Base-by-base conservation (phyloP, 1,284 basidiomycete species). In the Heterobasidion irregulare region DNA sequence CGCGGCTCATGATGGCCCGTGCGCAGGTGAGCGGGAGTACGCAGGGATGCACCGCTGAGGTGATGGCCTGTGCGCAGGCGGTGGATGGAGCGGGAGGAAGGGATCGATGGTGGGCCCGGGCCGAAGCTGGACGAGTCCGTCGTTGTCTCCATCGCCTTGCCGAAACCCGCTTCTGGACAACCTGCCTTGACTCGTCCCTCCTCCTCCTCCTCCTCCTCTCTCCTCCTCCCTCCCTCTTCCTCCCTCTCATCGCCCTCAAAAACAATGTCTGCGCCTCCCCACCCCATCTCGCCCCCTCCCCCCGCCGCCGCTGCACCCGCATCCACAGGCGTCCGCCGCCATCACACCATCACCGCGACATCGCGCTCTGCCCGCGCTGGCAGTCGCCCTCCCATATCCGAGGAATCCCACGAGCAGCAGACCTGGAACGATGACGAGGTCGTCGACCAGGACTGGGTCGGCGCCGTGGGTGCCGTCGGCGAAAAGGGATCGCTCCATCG, bases 331-430 rank as follows among this genome's bases (percentile, higher is more conserved):
- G 84, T 89, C 32, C 76, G 89, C 62, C 80, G 89, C 49, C 85
- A 89, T 66, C 89, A 92, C 64, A 92, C 89, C 52, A 91, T 92
- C 71, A 82, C 89, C 35, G 80, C 86, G 15, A 75, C 88, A 43
- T 89, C 86, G 52, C 78, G 89, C 61, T 72, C 78, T 7, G 76
- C 83, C 47, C 74, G 87, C 54, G 71, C 79, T 15, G 76, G 71
- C 52, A 76, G 81, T n/a, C 82, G 82, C 63, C 76, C 82, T 45
- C 67, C 78, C 52, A 84, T 87, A 59, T 82, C 82, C 51, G 86
- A 89, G 64, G 86, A 89, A 64, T 69, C 75, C 32, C 79, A 85
- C 59, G 78, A 82, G 52, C 78, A 79, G 57, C 76, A 83, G 56
- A 70, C 70, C 47, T 85, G 82, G 79, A 80, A 82, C 65, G 85